Percentiles rank a stretch among this genome's conserved stretches.
phyloP scores from a whole-genome alignment of 2,329 filamentous ascomycete species.

The Coleophoma cylindrospora region DNA sequence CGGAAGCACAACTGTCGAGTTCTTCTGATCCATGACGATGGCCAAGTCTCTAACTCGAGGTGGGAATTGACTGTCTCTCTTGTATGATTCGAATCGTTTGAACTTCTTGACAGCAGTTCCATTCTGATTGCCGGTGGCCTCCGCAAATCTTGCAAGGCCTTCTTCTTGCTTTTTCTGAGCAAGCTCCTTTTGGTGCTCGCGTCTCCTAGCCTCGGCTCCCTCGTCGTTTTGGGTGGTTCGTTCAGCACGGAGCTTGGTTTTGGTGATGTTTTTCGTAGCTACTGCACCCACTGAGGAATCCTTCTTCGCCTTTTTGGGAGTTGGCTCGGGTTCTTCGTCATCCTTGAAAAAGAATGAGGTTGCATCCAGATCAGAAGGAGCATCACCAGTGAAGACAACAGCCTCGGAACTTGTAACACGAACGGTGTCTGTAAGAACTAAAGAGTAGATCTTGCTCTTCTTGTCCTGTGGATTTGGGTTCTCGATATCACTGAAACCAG shows the following conservation, averaged over 20 bases:
- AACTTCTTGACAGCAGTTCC: constrained; percentile 96
- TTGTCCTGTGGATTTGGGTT: constrained; percentile 86
- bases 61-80: constrained; percentile 92
- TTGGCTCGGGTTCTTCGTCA: constrained; percentile 79
- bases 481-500: constrained; percentile 83
- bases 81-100: constrained; percentile 98
- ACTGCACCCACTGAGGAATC: constrained; percentile 79
- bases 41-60: constrained; percentile 76
- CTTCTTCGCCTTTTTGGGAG: constrained; percentile 88
- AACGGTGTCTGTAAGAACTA: constrained; percentile 89
- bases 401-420: constrained; percentile 76
- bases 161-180: constrained; percentile 85
- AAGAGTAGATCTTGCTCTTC: constrained; percentile 81
- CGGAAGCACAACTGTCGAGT: constrained; percentile 82
- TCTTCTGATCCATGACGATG: constrained; percentile 88
- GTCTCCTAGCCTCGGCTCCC: constrained; percentile 79
- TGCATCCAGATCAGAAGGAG: constrained; percentile 84
- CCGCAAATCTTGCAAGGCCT: constrained; percentile 78
- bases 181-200: constrained; percentile 88
- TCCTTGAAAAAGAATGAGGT: constrained; percentile 99
- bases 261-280: constrained; percentile 91
- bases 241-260: constrained; percentile 86
- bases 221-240: constrained; percentile 84
- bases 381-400: constrained; percentile 89
- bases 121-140: constrained; percentile 78